phyloP scores from a whole-genome alignment of 2,329 filamentous ascomycete genomes.

The Metarhizium humberi region DNA sequence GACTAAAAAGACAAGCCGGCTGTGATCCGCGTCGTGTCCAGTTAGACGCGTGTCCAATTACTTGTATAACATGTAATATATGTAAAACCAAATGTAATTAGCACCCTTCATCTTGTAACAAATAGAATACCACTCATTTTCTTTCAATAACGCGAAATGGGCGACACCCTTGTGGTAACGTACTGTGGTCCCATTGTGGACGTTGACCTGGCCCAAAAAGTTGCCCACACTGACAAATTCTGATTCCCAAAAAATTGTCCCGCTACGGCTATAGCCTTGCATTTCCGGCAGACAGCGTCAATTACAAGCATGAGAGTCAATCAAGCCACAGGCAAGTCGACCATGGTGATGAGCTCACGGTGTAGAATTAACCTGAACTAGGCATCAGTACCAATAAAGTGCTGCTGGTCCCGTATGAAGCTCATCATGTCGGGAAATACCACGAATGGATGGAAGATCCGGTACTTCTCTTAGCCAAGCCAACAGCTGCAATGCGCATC shows the following conservation, averaged over 20 bases:
- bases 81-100: background rate
- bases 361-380: conserved; percentile 22
- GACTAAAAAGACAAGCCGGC: background rate
- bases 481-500: background rate
- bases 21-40: background rate
- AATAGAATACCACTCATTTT: background rate
- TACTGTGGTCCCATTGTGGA: background rate
- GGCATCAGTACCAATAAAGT: conserved; percentile 57
- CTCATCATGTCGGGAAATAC: conserved; percentile 73
- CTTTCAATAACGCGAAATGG: background rate
- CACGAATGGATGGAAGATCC: conserved; percentile 88
- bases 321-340: conserved; percentile 29
- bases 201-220: background rate
- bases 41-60: too few species aligned
- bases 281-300: background rate
- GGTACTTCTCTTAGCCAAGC: conserved; percentile 23
- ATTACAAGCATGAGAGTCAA: conserved; percentile 33
- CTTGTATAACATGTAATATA: background rate
- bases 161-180: background rate
- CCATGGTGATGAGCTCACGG: too few species aligned
- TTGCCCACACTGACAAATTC: background rate
- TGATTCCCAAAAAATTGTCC: background rate
- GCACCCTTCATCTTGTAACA: background rate
- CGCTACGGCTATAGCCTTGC: background rate
- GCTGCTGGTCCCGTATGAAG: conserved; percentile 76